A percentile compares a stretch with the other conserved stretches of the same genome.
phyloP scores from a whole-genome alignment of 345 rosid genomes.

The Mangifera indica region DNA sequence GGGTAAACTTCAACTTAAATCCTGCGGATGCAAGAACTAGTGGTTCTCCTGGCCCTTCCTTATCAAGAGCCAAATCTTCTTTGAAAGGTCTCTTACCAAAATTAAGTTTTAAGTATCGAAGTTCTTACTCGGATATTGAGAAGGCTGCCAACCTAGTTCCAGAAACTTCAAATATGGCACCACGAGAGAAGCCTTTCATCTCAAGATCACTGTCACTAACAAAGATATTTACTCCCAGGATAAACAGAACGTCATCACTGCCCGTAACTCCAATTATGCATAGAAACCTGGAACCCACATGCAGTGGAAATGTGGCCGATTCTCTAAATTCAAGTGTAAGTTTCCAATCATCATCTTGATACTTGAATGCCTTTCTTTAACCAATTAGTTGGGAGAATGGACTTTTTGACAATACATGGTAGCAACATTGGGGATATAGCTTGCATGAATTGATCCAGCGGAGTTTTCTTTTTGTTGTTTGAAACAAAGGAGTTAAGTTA shows the following conservation, averaged over 20 bases:
- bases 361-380: background rate
- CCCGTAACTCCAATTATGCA: slow-evolving; percentile 54
- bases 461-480: slow-evolving; percentile 6
- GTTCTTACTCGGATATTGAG: slow-evolving; percentile 49
- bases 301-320: slow-evolving; percentile 42
- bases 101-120: slow-evolving; percentile 59
- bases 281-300: slow-evolving; percentile 46
- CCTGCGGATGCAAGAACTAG: slow-evolving; percentile 41
- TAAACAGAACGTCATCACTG: slow-evolving; percentile 76
- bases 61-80: slow-evolving; percentile 58
- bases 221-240: slow-evolving; percentile 79
- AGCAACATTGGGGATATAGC: background rate
- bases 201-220: slow-evolving; percentile 78
- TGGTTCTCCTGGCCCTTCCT: slow-evolving; percentile 51
- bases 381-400: background rate
- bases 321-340: slow-evolving; percentile 56
- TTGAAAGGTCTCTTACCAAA: slow-evolving; percentile 61
- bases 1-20: slow-evolving; percentile 72
- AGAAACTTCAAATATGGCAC: slow-evolving; percentile 35
- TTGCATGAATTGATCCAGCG: slow-evolving; percentile 10
- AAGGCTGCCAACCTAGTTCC: slow-evolving; percentile 41
- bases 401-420: background rate
- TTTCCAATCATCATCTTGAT: slow-evolving; percentile 15
- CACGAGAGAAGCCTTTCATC: slow-evolving; percentile 62
- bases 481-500: background rate